Percentiles rank a stretch among this genome's conserved stretches.
Evolutionary conservation across 257 asterid genomes (phyloP).

Genomic region (Ilex aquifolium): DNA sequence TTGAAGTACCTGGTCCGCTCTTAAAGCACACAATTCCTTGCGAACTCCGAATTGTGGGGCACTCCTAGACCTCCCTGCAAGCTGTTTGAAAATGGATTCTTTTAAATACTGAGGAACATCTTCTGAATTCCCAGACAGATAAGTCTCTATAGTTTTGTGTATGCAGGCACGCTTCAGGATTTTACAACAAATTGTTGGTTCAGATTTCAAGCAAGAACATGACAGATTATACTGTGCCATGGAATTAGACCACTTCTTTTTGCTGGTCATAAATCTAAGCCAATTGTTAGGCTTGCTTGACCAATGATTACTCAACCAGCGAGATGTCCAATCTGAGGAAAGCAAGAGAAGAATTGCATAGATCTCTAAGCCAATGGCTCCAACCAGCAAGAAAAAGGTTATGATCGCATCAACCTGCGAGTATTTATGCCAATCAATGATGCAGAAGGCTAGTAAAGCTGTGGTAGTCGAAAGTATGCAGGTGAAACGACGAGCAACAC

Average conservation of each 20-base stretch:
- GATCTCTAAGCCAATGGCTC: conserved; percentile 19
- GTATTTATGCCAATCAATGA: not conserved
- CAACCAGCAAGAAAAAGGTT: conserved; percentile 16
- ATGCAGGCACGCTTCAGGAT: not conserved
- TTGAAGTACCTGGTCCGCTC: conserved; percentile 8
- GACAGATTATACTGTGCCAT: conserved; percentile 28
- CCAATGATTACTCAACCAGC: not conserved
- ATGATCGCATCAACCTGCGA: conserved; percentile 8
- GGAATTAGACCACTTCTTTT: conserved; percentile 27
- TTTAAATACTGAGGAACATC: conserved; percentile 7
- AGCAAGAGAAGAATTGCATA: conserved; percentile 12
- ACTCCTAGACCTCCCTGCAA: not conserved
- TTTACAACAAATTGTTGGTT: conserved; percentile 7
- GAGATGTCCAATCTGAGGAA: conserved; percentile 11
- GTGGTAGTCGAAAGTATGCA: not conserved
- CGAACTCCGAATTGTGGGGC: not conserved
- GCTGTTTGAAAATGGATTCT: conserved; percentile 8
- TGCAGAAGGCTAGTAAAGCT: not conserved
- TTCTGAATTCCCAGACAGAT: not conserved
- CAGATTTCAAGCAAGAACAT: conserved; percentile 5
- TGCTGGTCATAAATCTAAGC: conserved; percentile 7
- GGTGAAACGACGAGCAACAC: not conserved
- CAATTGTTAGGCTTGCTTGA: not conserved
- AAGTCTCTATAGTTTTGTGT: conserved; percentile 4
- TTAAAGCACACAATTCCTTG: conserved; percentile 3